Conservation (phyloP, 2,329 filamentous ascomycete genomes). For the Exophiala calicioides region DNA sequence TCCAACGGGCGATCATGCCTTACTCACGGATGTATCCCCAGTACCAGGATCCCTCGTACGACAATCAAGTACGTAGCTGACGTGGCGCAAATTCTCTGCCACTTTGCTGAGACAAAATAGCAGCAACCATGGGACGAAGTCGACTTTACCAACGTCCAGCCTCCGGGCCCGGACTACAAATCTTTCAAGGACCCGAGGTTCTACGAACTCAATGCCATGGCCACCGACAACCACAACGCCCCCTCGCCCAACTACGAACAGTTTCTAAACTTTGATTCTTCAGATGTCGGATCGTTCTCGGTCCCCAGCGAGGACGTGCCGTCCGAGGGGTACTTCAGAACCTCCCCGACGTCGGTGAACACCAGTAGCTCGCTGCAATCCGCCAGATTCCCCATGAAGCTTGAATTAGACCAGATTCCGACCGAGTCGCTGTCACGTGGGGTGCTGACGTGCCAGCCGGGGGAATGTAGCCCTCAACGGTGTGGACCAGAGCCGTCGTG, state of each 20-base stretch:
- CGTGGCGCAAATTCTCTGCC: slow-evolving; percentile 2
- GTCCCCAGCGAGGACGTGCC: slow-evolving; percentile 14
- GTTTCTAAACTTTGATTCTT: slow-evolving; percentile 24
- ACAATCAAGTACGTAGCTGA: slow-evolving; percentile 16
- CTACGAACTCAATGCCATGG: slow-evolving; percentile 10
- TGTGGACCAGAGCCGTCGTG: slow-evolving; percentile 17
- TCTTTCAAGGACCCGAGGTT: slow-evolving; percentile 10
- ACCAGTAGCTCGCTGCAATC: slow-evolving; percentile 11
- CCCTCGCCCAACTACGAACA: slow-evolving; percentile 24
- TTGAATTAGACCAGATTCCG: slow-evolving; percentile 12
- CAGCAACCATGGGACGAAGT: slow-evolving; percentile 22
- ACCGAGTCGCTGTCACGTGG: slow-evolving; percentile 8
- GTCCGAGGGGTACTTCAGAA: slow-evolving; percentile 9
- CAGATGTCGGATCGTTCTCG: slow-evolving; percentile 15
- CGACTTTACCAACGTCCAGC: slow-evolving; percentile 17
- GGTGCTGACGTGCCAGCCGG: not conserved
- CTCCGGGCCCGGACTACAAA: slow-evolving; percentile 16
- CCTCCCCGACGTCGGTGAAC: slow-evolving; percentile 6
- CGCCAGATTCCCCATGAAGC: slow-evolving; percentile 15
- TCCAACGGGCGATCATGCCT: slow-evolving; percentile 12
- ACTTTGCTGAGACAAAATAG: slow-evolving; percentile 8
- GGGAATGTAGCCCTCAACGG: slow-evolving; percentile 3
- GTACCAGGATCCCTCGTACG: slow-evolving; percentile 18
- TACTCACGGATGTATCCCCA: slow-evolving; percentile 19
- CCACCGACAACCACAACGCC: slow-evolving; percentile 12